Evolutionary conservation across 495 filamentous ascomycete genomes (phyloP).

Genomic region (Articulospora tetracladia): DNA sequence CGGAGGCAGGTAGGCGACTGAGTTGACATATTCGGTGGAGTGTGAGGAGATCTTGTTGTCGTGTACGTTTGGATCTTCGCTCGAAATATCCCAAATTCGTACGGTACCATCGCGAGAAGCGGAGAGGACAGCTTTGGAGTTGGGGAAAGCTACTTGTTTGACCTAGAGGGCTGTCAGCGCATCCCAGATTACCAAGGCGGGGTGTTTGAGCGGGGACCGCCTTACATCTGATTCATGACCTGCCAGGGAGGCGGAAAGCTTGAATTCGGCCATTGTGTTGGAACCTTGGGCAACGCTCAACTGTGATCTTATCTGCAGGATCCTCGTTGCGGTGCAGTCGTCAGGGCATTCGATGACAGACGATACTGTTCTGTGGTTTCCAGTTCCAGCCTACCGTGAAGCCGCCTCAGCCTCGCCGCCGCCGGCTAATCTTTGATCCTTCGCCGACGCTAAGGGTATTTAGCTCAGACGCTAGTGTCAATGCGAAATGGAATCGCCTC

Average conservation of each 20-base stretch:
- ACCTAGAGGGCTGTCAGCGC: too few relatives aligned
- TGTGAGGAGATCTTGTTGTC: slow-evolving; percentile 73
- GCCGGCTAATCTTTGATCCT: not conserved
- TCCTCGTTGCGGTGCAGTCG: not conserved
- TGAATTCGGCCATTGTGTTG: slow-evolving; percentile 54
- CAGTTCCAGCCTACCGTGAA: not conserved
- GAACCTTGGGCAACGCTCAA: not conserved
- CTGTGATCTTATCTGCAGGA: not conserved
- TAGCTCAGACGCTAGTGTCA: not conserved
- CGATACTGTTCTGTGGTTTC: slow-evolving; percentile 8
- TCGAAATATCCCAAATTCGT: slow-evolving; percentile 71
- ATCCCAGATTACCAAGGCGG: not conserved
- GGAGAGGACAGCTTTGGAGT: slow-evolving; percentile 67
- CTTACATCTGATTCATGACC: slow-evolving; percentile 84
- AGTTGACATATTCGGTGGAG: slow-evolving; percentile 79
- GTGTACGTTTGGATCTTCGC: slow-evolving; percentile 62
- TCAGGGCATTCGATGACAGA: slow-evolving; percentile 9
- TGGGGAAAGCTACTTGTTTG: slow-evolving; percentile 78
- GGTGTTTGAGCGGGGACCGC: slow-evolving; percentile 1
- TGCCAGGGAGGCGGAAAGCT: slow-evolving; percentile 75
- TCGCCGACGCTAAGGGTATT: not conserved
- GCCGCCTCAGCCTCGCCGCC: not conserved
- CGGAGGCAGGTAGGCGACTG: slow-evolving; percentile 71
- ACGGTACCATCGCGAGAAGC: slow-evolving; percentile 91
- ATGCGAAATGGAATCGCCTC: not conserved